phyloP scores from a whole-genome alignment of 2,329 filamentous ascomycete genomes.

The Tolypocladium pustulatum region DNA sequence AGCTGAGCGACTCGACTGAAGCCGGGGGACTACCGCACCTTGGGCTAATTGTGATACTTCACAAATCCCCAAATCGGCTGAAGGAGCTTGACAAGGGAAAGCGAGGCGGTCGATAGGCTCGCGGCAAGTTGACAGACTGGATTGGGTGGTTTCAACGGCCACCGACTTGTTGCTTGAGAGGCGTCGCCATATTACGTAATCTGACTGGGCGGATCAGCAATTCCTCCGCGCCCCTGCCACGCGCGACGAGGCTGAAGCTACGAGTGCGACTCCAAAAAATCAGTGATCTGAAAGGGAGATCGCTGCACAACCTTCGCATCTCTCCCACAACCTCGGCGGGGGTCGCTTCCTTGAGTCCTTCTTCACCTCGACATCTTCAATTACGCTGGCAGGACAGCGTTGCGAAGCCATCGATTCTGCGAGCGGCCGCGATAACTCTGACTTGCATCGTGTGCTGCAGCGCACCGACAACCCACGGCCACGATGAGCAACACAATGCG shows the following conservation, averaged over 20 bases:
- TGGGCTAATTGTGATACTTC: no score
- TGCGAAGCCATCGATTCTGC: background rate
- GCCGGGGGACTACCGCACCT: no score
- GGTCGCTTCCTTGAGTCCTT: background rate
- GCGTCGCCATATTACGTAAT: background rate
- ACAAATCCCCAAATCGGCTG: background rate
- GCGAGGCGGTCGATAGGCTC: background rate
- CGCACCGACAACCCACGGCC: conserved; percentile 8
- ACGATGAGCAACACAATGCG: conserved; percentile 56
- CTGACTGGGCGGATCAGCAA: background rate
- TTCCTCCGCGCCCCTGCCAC: conserved; percentile 8
- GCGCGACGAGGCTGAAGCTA: conserved; percentile 16
- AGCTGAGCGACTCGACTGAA: background rate
- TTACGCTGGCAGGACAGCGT: background rate
- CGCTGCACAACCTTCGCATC: conserved; percentile 1
- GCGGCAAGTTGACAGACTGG: no score
- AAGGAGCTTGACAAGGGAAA: background rate
- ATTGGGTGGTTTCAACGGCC: no score
- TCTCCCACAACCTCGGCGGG: conserved; percentile 4
- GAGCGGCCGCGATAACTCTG: background rate
- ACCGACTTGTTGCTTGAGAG: background rate
- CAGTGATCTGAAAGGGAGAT: conserved; percentile 8
- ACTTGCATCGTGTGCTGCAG: background rate
- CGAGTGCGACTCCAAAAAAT: conserved; percentile 16
- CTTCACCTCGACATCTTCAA: background rate